Evolutionary conservation across 2,329 filamentous ascomycete genomes (phyloP).

Genomic region (Volutella citrinella): DNA sequence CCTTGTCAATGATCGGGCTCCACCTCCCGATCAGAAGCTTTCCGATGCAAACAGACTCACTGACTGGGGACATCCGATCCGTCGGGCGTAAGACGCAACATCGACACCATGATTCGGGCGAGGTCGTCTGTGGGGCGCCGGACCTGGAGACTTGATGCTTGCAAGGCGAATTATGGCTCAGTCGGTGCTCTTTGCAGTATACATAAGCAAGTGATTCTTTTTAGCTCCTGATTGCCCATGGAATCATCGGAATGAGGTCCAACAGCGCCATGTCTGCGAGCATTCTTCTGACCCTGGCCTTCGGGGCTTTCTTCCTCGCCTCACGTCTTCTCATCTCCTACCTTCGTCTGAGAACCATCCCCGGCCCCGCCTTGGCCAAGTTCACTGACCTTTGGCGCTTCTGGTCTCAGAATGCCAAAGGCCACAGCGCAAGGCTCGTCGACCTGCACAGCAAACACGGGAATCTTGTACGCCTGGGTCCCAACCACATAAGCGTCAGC

Average conservation of each 20-base stretch:
- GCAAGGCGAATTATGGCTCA: no score
- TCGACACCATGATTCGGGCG: no score
- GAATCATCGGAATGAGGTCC: no score
- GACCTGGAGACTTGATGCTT: no score
- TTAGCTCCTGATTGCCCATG: no score
- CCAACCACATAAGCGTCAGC: conserved; percentile 4
- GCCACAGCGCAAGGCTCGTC: conserved; percentile 2
- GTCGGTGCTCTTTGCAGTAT: no score
- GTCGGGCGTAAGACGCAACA: no score
- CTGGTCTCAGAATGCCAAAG: conserved; percentile 1
- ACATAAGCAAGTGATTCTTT: no score
- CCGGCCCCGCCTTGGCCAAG: not conserved
- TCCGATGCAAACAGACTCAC: no score
- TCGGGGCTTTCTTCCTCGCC: not conserved
- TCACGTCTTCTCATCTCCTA: not conserved
- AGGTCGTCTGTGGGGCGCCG: no score
- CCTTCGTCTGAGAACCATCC: not conserved
- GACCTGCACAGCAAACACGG: conserved; percentile 2
- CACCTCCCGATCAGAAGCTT: not conserved
- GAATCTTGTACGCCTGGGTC: conserved; percentile 2
- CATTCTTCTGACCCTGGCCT: not conserved
- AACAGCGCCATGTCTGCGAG: not conserved
- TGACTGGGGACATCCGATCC: no score
- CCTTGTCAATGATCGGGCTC: not conserved
- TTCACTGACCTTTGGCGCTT: conserved; percentile 4